Base-by-base conservation (phyloP, 768 basidiomycete species). In the Russula vinacea region DNA sequence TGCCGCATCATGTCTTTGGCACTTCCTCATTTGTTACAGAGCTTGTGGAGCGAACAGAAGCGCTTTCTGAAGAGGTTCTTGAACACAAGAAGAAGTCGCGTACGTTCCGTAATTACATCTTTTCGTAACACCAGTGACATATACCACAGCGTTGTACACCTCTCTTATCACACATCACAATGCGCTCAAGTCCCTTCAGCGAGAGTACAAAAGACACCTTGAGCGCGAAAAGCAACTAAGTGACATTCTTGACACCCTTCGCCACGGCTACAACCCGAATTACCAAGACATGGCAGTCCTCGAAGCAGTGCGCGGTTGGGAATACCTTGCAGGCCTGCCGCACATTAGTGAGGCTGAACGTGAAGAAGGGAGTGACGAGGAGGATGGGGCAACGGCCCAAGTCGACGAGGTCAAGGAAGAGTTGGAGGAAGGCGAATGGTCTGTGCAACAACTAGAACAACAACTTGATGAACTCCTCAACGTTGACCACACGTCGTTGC, bases 201-300 rank as follows among this genome's bases (percentile, higher is more conserved):
- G 80, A 42, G 87, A 90, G 71, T 80, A 92, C 72, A 78, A 86
- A 62, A 84, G 85, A 65, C 86, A 90, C 62, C 74, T 91, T 32
- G 84, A 89, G 64, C 87, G 88, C 57, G 86, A 95, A 71, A 83
- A 83, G 64, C 80, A 85, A 52, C 83, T 99, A 2, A 89, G 88
- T 26, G 83, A 87, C n/a, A 91, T 99, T 56, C 82, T 99, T 7
- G 83, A 86, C 62, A 79, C 86, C 33, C 83, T 99, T 13, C 83
- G 92, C 24, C 83, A 84, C 11, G 87, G 89, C 5, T 98, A 97
- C 77, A 99, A 99, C 74, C 96, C 96, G 17, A 99, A 99, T 74
- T 98, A 98, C 76, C 95, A 98, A 73, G 96, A 99, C 73, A 98
- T 99, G 96, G 94, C 94, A 2, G 96, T 98, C 54, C 83, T 97